Conservation (phyloP, 129 eudicot genomes). For the Artemisia argyi region DNA sequence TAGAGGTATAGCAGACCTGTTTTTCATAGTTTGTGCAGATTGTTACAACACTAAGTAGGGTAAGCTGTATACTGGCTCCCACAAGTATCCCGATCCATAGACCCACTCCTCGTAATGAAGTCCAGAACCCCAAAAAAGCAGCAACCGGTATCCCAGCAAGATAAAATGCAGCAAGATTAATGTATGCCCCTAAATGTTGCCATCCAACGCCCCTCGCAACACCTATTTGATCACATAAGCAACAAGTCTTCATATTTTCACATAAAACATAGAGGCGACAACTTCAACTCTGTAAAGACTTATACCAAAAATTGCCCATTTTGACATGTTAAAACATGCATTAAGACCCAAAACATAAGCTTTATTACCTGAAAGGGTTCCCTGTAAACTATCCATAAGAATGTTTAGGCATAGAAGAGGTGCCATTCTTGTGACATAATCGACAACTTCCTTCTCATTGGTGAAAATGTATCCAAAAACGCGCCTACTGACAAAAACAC, state of each 20-base stretch:
- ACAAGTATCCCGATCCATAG: conserved; percentile 72
- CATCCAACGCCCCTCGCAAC: conserved; percentile 91
- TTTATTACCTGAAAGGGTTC: conserved; percentile 58
- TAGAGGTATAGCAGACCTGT: conserved; percentile 38
- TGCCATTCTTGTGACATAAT: conserved; percentile 63
- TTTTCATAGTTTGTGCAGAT: conserved; percentile 63
- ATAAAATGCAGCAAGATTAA: conserved; percentile 71
- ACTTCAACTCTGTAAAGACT: not conserved
- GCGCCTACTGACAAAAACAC: conserved; percentile 46
- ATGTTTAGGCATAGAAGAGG: conserved; percentile 63
- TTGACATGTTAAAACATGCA: not conserved
- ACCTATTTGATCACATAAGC: conserved; percentile 42
- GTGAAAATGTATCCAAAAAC: conserved; percentile 71
- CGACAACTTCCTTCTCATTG: conserved; percentile 70
- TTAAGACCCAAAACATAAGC: not conserved
- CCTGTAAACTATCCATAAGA: conserved; percentile 61
- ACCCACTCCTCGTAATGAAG: conserved; percentile 56
- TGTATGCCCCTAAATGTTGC: conserved; percentile 80
- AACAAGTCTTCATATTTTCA: not conserved
- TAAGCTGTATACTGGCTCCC: conserved; percentile 57
- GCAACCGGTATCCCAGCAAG: conserved; percentile 70
- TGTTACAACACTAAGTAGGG: conserved; percentile 44
- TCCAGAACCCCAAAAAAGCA: conserved; percentile 51
- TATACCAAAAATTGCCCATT: not conserved
- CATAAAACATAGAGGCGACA: not conserved